Base-by-base conservation (phyloP, 495 filamentous ascomycete genomes). In the Lophiotrema nucula region DNA sequence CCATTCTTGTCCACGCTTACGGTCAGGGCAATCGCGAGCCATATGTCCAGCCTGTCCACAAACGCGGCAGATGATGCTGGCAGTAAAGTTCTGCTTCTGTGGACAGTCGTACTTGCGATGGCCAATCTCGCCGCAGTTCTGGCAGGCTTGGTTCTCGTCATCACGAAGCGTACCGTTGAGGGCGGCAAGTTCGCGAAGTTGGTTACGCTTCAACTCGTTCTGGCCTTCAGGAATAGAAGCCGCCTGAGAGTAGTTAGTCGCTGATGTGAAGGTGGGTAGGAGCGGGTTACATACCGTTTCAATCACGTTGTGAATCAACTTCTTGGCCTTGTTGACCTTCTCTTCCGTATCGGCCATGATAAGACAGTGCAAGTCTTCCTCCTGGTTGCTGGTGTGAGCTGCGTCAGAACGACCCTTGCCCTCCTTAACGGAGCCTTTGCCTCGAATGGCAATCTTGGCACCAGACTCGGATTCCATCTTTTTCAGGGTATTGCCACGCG, bases 311-410 rank as follows among this genome's bases (percentile, higher is more conserved):
- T 97, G 91, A 56, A 98, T 95, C 35, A 96, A 75, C 75, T 93
- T 88, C 78, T 97, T 97, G 27, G 93, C 93, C 70, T 96, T 95
- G 78, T 95, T 93, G 62, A 98, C 89, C 77, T 97, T 98, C 58
- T 96, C 89, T 73, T 98, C 93, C 35, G 90, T 97, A 67, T 98
- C 93, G 59, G 93, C 95, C 89, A 97, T 98, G 76, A 98, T 96
- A 72, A 98, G 77, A 71, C 93, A 98, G 74, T 98, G 93, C 38
- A 98, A 80, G 76, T 98, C 93, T 76, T 98, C 93, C 78, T 98
- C 93, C 82, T 97, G 93, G 79, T 98, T 97, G 79, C 92, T 96
- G 76, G 90, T 90, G 79, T 96, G 92, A 76, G 93, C 93, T 58
- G 93, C 91, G 69, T 98, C 93, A 78, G 92, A 97, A 67, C 91